Evolutionary conservation across 176 grass and related monocot genomes (phyloP).

Genomic region (Tillandsia leiboldiana): DNA sequence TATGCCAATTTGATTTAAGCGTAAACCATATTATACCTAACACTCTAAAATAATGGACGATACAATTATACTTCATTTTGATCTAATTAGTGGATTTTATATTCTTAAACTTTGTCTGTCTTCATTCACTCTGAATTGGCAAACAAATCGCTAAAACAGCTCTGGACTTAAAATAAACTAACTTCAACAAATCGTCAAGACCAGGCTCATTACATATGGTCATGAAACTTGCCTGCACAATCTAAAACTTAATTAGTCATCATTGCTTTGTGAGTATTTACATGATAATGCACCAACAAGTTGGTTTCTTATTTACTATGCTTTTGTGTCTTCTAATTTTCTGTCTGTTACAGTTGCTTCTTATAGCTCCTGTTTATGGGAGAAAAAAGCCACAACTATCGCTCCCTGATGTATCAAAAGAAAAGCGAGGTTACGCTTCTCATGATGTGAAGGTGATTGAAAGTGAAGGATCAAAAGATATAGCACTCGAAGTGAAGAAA

Average conservation of each 20-base stretch:
- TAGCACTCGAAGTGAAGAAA: conserved; percentile 39
- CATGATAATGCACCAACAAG: conserved; percentile 2
- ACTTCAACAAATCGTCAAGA: too few species aligned
- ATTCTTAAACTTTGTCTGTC: too few species aligned
- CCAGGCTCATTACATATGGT: too few species aligned
- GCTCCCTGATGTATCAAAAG: conserved; percentile 27
- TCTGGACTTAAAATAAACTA: too few species aligned
- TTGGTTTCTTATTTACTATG: conserved; percentile 12
- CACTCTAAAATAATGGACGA: too few species aligned
- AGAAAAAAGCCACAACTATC: conserved; percentile 41
- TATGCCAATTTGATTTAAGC: too few species aligned
- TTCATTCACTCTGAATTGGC: background rate
- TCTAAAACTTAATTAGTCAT: background rate
- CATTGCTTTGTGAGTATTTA: background rate
- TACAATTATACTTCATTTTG: too few species aligned
- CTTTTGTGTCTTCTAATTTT: conserved; percentile 9
- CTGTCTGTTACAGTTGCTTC: conserved; percentile 59
- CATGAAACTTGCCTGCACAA: too few species aligned
- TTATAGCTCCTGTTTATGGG: conserved; percentile 65
- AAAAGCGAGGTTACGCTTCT: conserved; percentile 16
- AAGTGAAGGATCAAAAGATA: conserved; percentile 23
- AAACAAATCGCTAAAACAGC: background rate
- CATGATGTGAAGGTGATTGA: conserved; percentile 34
- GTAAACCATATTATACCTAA: too few species aligned
- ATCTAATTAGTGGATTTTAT: too few species aligned